Percentiles rank a stretch among this genome's conserved stretches.
Conservation (phyloP, 495 filamentous ascomycete species). For the Penicillium roqueforti region DNA sequence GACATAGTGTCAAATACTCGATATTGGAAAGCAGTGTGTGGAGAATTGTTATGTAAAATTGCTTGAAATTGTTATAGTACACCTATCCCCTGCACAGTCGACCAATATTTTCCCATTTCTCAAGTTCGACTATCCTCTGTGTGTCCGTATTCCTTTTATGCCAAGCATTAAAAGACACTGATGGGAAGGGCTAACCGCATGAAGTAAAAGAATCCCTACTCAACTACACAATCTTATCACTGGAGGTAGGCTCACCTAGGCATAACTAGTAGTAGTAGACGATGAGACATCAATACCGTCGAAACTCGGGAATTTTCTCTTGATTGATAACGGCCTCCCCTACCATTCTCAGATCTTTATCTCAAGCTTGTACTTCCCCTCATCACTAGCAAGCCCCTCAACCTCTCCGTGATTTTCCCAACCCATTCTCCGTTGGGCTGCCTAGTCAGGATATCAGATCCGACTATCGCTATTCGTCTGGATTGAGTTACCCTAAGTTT, state of each 20-base stretch:
- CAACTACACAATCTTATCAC: neutral
- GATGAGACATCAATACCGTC: no score
- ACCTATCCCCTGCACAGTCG: no score
- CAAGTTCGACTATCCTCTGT: neutral
- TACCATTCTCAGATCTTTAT: neutral
- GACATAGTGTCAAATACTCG: neutral
- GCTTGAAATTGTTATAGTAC: neutral
- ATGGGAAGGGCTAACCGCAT: constrained; percentile 13
- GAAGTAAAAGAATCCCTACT: constrained; percentile 12
- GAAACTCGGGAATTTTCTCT: neutral
- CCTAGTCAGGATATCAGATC: constrained; percentile 20
- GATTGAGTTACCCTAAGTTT: constrained; percentile 6
- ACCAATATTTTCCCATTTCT: no score
- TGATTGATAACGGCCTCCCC: neutral
- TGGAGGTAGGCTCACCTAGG: neutral
- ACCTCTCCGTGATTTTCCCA: constrained; percentile 1
- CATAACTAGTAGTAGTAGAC: no score
- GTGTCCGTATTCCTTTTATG: neutral
- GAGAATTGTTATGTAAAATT: no score
- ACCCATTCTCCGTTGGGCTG: constrained; percentile 5
- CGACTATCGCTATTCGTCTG: neutral
- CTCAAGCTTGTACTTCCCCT: constrained; percentile 16
- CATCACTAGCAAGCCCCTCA: neutral
- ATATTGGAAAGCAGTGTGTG: neutral
- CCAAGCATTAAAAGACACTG: neutral